Conservation (phyloP, 768 basidiomycete genomes). For the Candolleomyces aberdarensis region DNA sequence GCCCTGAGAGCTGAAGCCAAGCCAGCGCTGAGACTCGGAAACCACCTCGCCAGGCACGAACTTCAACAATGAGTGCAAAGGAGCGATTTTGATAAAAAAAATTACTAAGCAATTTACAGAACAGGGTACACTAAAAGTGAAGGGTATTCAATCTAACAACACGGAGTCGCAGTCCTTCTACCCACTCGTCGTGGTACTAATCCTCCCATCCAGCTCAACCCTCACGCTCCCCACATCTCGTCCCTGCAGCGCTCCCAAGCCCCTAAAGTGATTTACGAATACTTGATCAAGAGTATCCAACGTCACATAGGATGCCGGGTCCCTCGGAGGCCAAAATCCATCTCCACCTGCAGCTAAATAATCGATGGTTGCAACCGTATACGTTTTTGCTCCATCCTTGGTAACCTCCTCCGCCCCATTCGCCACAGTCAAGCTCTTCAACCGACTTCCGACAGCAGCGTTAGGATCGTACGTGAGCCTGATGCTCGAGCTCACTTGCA, state of each 20-base stretch:
- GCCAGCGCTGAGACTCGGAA: too few species aligned
- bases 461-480: conserved; percentile 29
- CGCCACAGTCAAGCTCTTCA: conserved; percentile 27
- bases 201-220: conserved; percentile 16
- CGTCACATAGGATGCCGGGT: conserved; percentile 17
- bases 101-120: too few species aligned
- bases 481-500: conserved; percentile 38
- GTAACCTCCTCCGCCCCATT: conserved; percentile 21
- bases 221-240: conserved; percentile 10
- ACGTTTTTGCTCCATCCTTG: conserved; percentile 17
- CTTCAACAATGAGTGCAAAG: too few species aligned
- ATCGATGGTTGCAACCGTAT: conserved; percentile 30
- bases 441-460: conserved; percentile 22
- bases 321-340: conserved; percentile 28
- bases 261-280: conserved; percentile 28
- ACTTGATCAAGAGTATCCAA: conserved; percentile 33
- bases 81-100: too few species aligned
- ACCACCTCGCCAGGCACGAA: too few species aligned
- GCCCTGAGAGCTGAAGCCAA: too few species aligned
- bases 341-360: conserved; percentile 34
- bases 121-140: too few species aligned
- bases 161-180: too few species aligned
- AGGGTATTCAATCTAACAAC: too few species aligned
- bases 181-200: neutral
- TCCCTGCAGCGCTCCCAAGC: conserved; percentile 1